A percentile compares a stretch with the other conserved stretches of the same genome.
Evolutionary conservation across 306 rosid species (phyloP).

Genomic region (Glycine latifolia): DNA sequence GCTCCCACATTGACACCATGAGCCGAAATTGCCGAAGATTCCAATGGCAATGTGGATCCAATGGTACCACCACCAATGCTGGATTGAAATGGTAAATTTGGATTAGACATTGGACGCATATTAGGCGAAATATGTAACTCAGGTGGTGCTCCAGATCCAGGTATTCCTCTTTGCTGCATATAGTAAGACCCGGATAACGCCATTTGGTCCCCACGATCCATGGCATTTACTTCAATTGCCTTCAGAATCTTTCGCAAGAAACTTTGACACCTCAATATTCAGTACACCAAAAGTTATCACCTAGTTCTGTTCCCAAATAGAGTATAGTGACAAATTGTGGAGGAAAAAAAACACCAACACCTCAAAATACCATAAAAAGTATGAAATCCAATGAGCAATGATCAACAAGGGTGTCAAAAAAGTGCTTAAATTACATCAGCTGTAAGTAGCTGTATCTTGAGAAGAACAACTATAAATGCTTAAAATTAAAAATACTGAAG

Average conservation of each 20-base stretch:
- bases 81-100: conserved; percentile 70
- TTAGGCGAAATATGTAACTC: conserved; percentile 70
- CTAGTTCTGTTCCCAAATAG: conserved; percentile 54
- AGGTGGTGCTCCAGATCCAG: conserved; percentile 65
- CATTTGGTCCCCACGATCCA: conserved; percentile 97
- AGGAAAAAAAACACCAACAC: conserved; percentile 15
- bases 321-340: conserved; percentile 46
- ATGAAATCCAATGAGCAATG: conserved; percentile 38
- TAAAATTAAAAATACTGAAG: conserved; percentile 29
- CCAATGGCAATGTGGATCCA: conserved; percentile 70
- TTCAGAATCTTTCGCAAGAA: conserved; percentile 44
- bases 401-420: conserved; percentile 38
- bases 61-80: conserved; percentile 61
- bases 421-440: conserved; percentile 11
- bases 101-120: conserved; percentile 64
- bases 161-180: conserved; percentile 74
- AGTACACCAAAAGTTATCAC: conserved; percentile 38
- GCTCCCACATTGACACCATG: conserved; percentile 77
- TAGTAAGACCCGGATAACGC: conserved; percentile 81
- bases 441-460: conserved; percentile 26
- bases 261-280: conserved; percentile 43
- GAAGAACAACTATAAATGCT: conserved; percentile 34
- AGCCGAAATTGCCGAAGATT: conserved; percentile 67
- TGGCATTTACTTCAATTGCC: conserved; percentile 71
- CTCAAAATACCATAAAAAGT: conserved; percentile 43